Evolutionary conservation across 345 rosid genomes (phyloP), one percentile per base, ranked within the genome.

Genomic region (Noccaea bulbosa): DNA sequence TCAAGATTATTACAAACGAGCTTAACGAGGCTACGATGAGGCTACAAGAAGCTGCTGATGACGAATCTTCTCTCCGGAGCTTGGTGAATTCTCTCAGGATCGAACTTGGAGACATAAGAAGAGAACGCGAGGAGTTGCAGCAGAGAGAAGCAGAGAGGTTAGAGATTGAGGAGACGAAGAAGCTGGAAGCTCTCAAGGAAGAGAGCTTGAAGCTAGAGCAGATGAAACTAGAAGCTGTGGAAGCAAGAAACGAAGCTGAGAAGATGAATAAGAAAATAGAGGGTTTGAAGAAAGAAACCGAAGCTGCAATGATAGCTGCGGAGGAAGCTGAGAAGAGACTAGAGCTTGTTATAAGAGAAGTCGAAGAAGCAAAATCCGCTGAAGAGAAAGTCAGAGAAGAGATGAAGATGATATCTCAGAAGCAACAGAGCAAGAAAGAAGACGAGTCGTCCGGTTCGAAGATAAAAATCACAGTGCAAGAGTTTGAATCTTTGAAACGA

Each of bases 21-120:
- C 85, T 94, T 7, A 80, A 86, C 12, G 87, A 85, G 32, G 92
- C 97, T 41, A 88, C 95, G 2, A 84, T 67, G 67, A 75, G 70
- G n/a, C 82, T 94, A 50, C 87, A 89, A 49, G 47, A 58, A 14
- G 83, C 84, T 12, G 86, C 92, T 1, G 87, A 83, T 17, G 90
- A 94, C 24, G 96, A 94, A 75, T 71, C 72, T 55, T 63, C 78
- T 8, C 90, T 85, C 11, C 65, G 92, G 12, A 73, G 78, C 24
- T 61, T 53, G 38, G 84, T 91, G 50, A 73, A 48, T 39, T 70
- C 80, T 38, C 80, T 88, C 1, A 70, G 78, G 75, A 27, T 62
- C 60, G 93, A 89, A 54, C 12, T 91, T 56, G 97, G 88, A 56
- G 82, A 83, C 33, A 74, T 80, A 69, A 79, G 75, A 75, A 78